Evolutionary conservation across 306 rosid species (phyloP).

Genomic region (Hippophae tibetana): DNA sequence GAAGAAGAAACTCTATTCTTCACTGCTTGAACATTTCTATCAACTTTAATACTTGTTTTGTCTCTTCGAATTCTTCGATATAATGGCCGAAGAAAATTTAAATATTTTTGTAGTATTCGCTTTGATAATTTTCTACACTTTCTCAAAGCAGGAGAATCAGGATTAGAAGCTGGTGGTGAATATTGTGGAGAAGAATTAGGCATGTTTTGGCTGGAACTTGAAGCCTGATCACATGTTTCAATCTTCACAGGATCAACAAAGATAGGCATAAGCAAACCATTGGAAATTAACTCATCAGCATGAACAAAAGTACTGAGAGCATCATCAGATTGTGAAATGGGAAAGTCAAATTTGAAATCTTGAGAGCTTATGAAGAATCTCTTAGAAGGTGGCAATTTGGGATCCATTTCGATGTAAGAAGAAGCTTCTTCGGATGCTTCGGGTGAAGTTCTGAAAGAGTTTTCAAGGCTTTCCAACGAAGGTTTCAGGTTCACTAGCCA

Average conservation of each 20-base stretch:
- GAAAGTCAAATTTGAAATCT: constrained; percentile 83
- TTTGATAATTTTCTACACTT: constrained; percentile 63
- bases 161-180: constrained; percentile 20
- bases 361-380: constrained; percentile 67
- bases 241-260: constrained; percentile 59
- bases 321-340: constrained; percentile 34
- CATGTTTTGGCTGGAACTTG: constrained; percentile 22
- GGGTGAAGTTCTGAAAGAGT: constrained; percentile 47
- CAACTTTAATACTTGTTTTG: constrained; percentile 41
- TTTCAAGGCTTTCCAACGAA: constrained; percentile 60
- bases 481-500: constrained; percentile 90
- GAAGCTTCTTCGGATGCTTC: constrained; percentile 67
- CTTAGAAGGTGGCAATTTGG: constrained; percentile 80
- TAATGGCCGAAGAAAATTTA: constrained; percentile 67
- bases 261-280: constrained; percentile 77
- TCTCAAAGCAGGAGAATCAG: constrained; percentile 51
- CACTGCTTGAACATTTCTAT: constrained; percentile 37
- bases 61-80: constrained; percentile 52
- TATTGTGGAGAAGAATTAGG: constrained; percentile 17
- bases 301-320: constrained; percentile 52
- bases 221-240: constrained; percentile 31
- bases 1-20: constrained; percentile 45
- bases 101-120: constrained; percentile 57
- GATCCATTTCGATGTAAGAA: constrained; percentile 97
- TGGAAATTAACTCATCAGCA: constrained; percentile 88